Conservation (phyloP, 169 alveolate species). For the Fabrea salina region DNA sequence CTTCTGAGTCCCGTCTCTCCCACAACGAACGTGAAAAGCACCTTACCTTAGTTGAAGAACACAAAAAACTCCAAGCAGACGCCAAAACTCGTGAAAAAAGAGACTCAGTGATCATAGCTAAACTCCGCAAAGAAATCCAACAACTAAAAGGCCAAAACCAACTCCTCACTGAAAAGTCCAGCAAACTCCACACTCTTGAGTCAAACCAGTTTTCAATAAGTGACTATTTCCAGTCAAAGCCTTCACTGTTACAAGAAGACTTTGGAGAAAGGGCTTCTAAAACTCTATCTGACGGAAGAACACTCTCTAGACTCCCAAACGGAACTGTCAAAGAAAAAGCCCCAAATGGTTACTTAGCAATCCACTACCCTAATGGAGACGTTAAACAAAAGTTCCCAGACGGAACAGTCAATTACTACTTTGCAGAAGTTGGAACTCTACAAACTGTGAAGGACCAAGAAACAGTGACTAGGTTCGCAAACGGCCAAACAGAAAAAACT, state of each 20-base stretch:
- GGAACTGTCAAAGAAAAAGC: not conserved
- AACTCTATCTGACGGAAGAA: slow-evolving; percentile 32
- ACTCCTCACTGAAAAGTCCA: no score
- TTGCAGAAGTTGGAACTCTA: slow-evolving; percentile 64
- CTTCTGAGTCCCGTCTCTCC: not conserved
- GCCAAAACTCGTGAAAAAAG: not conserved
- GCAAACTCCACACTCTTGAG: no score
- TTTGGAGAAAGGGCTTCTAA: slow-evolving; percentile 37
- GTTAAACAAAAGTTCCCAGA: slow-evolving; percentile 67
- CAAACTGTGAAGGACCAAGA: slow-evolving; percentile 64
- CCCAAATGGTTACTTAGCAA: slow-evolving; percentile 65
- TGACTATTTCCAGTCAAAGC: no score
- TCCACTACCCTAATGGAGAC: slow-evolving; percentile 63
- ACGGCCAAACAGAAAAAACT: slow-evolving; percentile 73
- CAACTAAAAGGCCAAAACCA: no score
- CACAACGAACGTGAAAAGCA: not conserved
- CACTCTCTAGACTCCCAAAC: slow-evolving; percentile 39
- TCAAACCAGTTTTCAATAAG: no score
- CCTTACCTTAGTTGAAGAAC: not conserved
- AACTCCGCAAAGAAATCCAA: no score
- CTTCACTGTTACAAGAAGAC: no score
- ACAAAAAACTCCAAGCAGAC: not conserved
- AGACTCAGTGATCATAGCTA: not conserved
- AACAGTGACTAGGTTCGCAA: slow-evolving; percentile 62
- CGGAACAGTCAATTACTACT: slow-evolving; percentile 61